phyloP scores from a whole-genome alignment of 179 eudicot genomes.

The Patellifolia procumbens region DNA sequence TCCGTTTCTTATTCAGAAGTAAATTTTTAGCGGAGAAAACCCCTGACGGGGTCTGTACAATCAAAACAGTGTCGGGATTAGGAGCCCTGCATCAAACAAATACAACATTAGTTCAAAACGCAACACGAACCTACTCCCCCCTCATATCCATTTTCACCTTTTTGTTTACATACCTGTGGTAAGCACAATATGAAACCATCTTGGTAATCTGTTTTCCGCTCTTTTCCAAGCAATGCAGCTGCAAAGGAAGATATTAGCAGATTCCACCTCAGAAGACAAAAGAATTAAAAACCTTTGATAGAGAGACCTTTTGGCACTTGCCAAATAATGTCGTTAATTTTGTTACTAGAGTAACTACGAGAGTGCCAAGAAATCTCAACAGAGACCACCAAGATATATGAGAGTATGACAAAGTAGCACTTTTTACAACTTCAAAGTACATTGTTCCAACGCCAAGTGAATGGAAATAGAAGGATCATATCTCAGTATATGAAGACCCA shows the following conservation, averaged over 20 bases:
- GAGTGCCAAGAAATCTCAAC: background rate
- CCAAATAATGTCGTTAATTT: background rate
- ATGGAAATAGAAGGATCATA: background rate
- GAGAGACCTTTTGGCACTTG: background rate
- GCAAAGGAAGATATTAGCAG: slow-evolving; percentile 22
- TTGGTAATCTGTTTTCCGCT: slow-evolving; percentile 53
- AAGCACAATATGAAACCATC: slow-evolving; percentile 74
- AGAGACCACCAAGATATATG: background rate
- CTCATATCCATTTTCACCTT: slow-evolving; percentile 1
- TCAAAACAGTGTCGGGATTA: slow-evolving; percentile 67
- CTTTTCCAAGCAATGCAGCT: slow-evolving; percentile 84
- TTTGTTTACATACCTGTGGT: slow-evolving; percentile 52
- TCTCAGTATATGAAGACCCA: background rate
- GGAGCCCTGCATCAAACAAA: slow-evolving; percentile 59
- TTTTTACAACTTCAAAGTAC: background rate
- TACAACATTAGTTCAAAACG: slow-evolving; percentile 4
- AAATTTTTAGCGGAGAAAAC: slow-evolving; percentile 48
- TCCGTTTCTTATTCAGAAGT: slow-evolving; percentile 54
- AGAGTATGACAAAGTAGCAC: background rate
- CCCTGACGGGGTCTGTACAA: slow-evolving; percentile 70
- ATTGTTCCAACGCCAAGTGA: background rate
- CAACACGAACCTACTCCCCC: slow-evolving; percentile 9
- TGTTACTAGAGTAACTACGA: too few species aligned
- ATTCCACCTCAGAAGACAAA: slow-evolving; percentile 5
- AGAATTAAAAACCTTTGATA: background rate